Percentiles rank a stretch among this genome's conserved stretches.
Conservation (phyloP, 768 basidiomycete genomes). For the Auricularia auricula-judae region DNA sequence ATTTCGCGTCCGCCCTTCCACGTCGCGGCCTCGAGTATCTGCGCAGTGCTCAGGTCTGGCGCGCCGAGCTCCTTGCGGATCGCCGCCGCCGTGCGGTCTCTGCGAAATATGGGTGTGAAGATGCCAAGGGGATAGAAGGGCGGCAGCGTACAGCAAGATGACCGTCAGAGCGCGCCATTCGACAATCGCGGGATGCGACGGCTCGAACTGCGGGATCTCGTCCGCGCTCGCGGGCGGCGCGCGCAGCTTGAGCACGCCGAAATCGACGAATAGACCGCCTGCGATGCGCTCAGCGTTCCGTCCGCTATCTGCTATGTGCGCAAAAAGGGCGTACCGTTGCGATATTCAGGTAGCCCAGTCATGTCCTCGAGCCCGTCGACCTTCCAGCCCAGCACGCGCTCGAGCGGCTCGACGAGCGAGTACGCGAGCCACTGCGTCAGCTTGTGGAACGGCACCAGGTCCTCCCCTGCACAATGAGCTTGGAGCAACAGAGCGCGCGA, state of each 20-base stretch:
- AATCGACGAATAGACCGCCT: slow-evolving; percentile 85
- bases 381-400: slow-evolving; percentile 66
- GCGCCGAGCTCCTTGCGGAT: slow-evolving; percentile 49
- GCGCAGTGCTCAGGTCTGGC: slow-evolving; percentile 60
- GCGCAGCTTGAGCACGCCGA: slow-evolving; percentile 66
- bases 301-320: neutral
- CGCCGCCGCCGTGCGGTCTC: slow-evolving; percentile 66
- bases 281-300: neutral
- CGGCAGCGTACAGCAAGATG: slow-evolving; percentile 61
- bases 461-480: slow-evolving; percentile 37
- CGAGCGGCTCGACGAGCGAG: slow-evolving; percentile 74
- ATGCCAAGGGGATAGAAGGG: neutral
- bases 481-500: slow-evolving; percentile 3
- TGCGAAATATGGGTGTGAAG: slow-evolving; percentile 18
- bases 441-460: slow-evolving; percentile 91
- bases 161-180: slow-evolving; percentile 98
- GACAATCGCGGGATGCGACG: slow-evolving; percentile 83
- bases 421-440: slow-evolving; percentile 91
- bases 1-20: slow-evolving; percentile 97
- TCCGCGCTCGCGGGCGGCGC: slow-evolving; percentile 32
- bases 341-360: slow-evolving; percentile 92
- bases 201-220: slow-evolving; percentile 49
- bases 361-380: slow-evolving; percentile 75
- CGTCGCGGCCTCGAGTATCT: slow-evolving; percentile 87
- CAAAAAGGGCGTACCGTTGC: slow-evolving; percentile 53